These are phyloP conservation scores for Eutypella sp. DNA, from an alignment of 2,329 filamentous ascomycete genomes.

Conservation along the genomic window DNA sequence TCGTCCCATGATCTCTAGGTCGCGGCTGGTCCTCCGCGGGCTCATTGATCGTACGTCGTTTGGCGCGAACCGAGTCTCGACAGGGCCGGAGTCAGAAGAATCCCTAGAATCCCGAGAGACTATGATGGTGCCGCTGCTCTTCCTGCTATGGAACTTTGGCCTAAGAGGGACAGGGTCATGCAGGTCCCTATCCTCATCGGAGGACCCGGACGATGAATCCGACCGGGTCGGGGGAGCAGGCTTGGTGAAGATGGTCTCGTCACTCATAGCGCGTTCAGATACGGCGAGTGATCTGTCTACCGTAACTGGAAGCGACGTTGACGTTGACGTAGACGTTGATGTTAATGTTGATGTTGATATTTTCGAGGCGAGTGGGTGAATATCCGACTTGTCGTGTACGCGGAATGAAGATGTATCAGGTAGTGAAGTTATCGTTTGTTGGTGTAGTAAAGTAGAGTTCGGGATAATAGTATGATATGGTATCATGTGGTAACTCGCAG, in stretches of 20 bases:
- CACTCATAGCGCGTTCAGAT: constrained; percentile 13
- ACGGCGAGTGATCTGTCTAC: not conserved
- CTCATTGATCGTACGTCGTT: constrained; percentile 94
- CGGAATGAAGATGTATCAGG: not conserved
- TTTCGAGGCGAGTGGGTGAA: too few relatives aligned
- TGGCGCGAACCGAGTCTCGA: constrained; percentile 72
- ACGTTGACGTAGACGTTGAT: too few relatives aligned
- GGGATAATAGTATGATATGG: not conserved
- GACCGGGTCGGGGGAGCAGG: constrained; percentile 22
- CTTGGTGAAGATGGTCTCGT: constrained; percentile 15
- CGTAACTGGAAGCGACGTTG: not conserved
- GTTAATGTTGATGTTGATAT: too few relatives aligned
- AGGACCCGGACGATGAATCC: constrained; percentile 26
- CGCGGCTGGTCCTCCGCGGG: constrained; percentile 82
- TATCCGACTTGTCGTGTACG: not conserved
- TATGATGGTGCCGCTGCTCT: constrained; percentile 78
- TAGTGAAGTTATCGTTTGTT: not conserved
- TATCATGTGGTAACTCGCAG: not conserved
- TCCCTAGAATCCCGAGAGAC: constrained; percentile 76
- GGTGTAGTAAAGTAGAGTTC: not conserved
- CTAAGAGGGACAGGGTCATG: constrained; percentile 51
- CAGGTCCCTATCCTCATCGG: constrained; percentile 30
- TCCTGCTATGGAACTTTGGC: constrained; percentile 66
- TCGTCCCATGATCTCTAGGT: constrained; percentile 80
- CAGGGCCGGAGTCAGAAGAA: constrained; percentile 65